These are phyloP conservation scores for Striga hermonthica DNA, from an alignment of 305 asterid species.

Conservation along the genomic window DNA sequence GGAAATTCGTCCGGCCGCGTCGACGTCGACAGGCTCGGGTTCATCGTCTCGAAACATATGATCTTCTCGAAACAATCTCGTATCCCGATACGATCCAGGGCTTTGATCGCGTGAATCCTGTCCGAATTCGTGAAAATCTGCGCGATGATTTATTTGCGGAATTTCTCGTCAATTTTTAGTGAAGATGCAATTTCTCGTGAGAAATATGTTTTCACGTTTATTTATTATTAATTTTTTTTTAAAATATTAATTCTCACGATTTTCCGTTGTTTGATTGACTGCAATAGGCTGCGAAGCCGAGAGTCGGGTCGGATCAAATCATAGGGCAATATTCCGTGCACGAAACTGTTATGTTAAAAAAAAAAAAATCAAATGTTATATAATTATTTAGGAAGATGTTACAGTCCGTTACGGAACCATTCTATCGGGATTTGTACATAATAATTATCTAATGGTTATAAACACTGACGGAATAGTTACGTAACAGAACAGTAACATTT, in stretches of 20 bases:
- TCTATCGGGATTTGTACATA: too few species aligned
- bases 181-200: not conserved
- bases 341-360: slow-evolving; percentile 47
- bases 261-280: slow-evolving; percentile 63
- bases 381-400: too few species aligned
- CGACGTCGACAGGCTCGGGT: slow-evolving; percentile 46
- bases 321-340: slow-evolving; percentile 88
- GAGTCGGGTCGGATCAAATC: slow-evolving; percentile 62
- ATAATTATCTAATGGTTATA: too few species aligned
- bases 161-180: not conserved
- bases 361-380: not conserved
- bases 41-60: slow-evolving; percentile 85
- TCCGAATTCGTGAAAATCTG: slow-evolving; percentile 90
- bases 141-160: not conserved
- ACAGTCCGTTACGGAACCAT: too few species aligned
- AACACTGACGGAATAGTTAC: too few species aligned
- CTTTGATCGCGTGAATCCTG: slow-evolving; percentile 59
- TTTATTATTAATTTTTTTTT: not conserved
- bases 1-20: slow-evolving; percentile 57
- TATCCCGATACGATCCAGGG: slow-evolving; percentile 66
- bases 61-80: slow-evolving; percentile 69
- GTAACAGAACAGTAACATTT: too few species aligned
- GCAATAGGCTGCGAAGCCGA: slow-evolving; percentile 50
- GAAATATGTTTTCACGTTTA: too few species aligned
- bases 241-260: slow-evolving; percentile 48